These are phyloP conservation scores for Paecilomyces dactylethromorphus DNA, from an alignment of 2,329 filamentous ascomycete genomes.

Conservation along the genomic window DNA sequence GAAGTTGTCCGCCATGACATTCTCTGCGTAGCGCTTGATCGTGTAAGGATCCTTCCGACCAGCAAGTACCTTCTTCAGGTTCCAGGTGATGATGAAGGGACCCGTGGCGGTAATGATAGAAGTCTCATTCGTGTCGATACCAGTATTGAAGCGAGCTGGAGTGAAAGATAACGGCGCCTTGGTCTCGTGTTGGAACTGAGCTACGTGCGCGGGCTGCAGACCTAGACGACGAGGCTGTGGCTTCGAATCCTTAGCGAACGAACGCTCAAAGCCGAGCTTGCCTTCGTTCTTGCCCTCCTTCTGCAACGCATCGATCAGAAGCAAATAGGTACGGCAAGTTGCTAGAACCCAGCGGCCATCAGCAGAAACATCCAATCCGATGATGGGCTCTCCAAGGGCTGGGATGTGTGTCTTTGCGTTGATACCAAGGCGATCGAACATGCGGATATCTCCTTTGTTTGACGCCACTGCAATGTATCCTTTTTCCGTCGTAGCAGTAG, in stretches of 20 bases:
- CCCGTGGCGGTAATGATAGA: constrained; percentile 96
- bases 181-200: constrained; percentile 96
- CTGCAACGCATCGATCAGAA: constrained; percentile 87
- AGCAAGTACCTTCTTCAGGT: constrained; percentile 76
- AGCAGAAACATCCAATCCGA: constrained; percentile 89
- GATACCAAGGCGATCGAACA: constrained; percentile 94
- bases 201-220: constrained; percentile 84
- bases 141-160: constrained; percentile 87
- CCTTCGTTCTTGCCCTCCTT: constrained; percentile 93
- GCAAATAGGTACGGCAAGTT: constrained; percentile 87
- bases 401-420: constrained; percentile 97
- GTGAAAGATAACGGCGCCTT: constrained; percentile 82
- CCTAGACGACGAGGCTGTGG: constrained; percentile 86
- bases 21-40: constrained; percentile 92
- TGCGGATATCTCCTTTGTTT: constrained; percentile 93
- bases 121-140: constrained; percentile 72
- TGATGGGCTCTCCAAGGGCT: constrained; percentile 88
- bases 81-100: constrained; percentile 96
- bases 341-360: constrained; percentile 94
- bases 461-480: constrained; percentile 95
- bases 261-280: constrained; percentile 93
- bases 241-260: constrained; percentile 87
- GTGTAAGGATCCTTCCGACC: constrained; percentile 83
- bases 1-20: constrained; percentile 98
- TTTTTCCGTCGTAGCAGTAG: constrained; percentile 89